Conservation (phyloP, 2,329 filamentous ascomycete species). For the Pyrenochaeta sp. region DNA sequence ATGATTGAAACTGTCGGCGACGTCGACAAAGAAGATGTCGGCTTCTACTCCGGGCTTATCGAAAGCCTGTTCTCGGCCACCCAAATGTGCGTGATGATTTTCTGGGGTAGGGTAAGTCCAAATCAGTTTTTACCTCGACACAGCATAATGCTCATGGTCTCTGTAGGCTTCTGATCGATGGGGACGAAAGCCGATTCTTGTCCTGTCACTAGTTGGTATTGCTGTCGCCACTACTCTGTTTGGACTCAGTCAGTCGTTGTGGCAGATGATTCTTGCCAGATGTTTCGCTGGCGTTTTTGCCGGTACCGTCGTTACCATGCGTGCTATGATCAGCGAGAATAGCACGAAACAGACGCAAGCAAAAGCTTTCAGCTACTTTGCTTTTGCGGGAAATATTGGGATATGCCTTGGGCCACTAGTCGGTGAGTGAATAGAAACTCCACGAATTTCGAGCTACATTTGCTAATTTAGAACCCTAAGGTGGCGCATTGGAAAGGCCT, state of each 20-base stretch:
- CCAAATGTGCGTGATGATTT: conserved; percentile 79
- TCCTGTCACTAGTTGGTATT: conserved; percentile 71
- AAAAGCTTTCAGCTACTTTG: conserved; percentile 76
- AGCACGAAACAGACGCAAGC: conserved; percentile 75
- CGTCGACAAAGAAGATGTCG: conserved; percentile 70
- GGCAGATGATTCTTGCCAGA: conserved; percentile 77
- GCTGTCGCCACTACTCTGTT: conserved; percentile 69
- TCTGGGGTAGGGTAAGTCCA: conserved; percentile 68
- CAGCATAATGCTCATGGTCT: no score
- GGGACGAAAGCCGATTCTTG: conserved; percentile 76
- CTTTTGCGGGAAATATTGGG: conserved; percentile 76
- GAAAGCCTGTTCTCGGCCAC: conserved; percentile 74
- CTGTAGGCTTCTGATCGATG: conserved; percentile 66
- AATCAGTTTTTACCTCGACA: no score
- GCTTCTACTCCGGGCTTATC: conserved; percentile 81
- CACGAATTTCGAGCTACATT: background rate
- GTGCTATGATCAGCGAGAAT: conserved; percentile 79
- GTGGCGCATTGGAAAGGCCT: conserved; percentile 73
- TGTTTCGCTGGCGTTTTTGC: conserved; percentile 77
- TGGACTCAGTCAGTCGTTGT: conserved; percentile 70
- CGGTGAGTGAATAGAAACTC: no score
- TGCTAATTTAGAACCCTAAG: conserved; percentile 43
- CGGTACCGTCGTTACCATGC: conserved; percentile 75
- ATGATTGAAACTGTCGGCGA: conserved; percentile 75
- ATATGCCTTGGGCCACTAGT: conserved; percentile 75